Base-by-base conservation (phyloP, 176 grass and related monocot genomes). In the Guadua angustifolia region DNA sequence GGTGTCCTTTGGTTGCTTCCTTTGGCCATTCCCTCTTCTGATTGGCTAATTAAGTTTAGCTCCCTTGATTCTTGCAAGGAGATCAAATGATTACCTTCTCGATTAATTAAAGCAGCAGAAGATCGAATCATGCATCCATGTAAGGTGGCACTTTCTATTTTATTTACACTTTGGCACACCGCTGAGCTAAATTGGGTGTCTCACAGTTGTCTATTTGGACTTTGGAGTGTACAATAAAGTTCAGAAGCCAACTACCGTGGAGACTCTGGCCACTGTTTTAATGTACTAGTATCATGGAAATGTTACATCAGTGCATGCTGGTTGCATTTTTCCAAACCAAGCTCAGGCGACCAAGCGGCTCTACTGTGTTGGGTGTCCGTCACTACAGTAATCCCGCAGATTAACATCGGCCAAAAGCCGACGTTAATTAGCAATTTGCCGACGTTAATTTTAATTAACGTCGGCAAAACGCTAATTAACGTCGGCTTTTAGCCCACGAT, bases 81-180 rank as follows among this genome's bases (percentile, higher is more conserved):
- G 76, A 78, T 58, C 46, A 56, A 74, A 75, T 87, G 70, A 87
- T 87, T 75, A 75, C 77, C 46, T 68, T 60, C 17, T 33, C 9
- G 50, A 74, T 74, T 66, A 61, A 66, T 80, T 73, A 81, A 67
- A 74, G 9, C 55, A 35, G 32, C 18, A 6, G 32, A 3, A 16
- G n/a, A 73, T 25, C 42, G 8, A 73, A 49, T 26, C 38, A 73
- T 78, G 73, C 64, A 36, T 69, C 12, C 40, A 15, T 75, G 61
- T 38, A 68, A 59, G 60, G 70, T 32, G 82, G 61, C 73, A 44
- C 32, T 18, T 50, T 80, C 3, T 72, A 35, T 80, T 80, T 73
- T 74, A 73, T 57, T 66, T 57, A 58, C 12, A 14, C 35, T 45
- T 59, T 42, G 49, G 56, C 66, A 57, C 12, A 12, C 69, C 5